Evolutionary conservation across 1,139 yeast genomes (phyloP).

Genomic region (Meyerozyma elateridarum): DNA sequence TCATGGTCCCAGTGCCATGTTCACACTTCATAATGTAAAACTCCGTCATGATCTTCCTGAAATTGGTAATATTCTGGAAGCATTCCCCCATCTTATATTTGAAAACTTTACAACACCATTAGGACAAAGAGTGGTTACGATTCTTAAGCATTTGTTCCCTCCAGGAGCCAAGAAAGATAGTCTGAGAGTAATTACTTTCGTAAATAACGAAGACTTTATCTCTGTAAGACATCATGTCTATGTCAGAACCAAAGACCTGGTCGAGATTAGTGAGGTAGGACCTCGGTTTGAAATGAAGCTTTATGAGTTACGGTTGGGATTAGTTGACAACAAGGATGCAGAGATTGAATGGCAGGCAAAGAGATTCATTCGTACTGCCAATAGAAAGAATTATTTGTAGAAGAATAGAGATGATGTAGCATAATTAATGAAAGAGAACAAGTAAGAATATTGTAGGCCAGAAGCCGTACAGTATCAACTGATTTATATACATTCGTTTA

Average conservation of each 20-base stretch:
- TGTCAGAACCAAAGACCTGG: constrained; percentile 81
- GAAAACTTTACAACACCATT: constrained; percentile 83
- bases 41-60: constrained; percentile 88
- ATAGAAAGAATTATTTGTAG: constrained; percentile 77
- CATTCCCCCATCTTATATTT: constrained; percentile 89
- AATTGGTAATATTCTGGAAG: constrained; percentile 84
- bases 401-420: constrained; percentile 8
- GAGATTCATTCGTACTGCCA: constrained; percentile 91
- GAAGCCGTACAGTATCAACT: no score
- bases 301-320: constrained; percentile 83
- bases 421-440: constrained; percentile 1
- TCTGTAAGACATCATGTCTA: constrained; percentile 94
- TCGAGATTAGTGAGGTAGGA: constrained; percentile 93
- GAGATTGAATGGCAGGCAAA: constrained; percentile 95
- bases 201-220: constrained; percentile 85
- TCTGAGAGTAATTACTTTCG: constrained; percentile 85
- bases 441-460: constrained; percentile 1
- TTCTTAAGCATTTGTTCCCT: constrained; percentile 86
- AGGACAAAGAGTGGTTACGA: constrained; percentile 77
- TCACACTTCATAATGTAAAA: constrained; percentile 91
- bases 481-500: no score
- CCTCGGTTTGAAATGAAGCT: constrained; percentile 98
- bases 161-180: constrained; percentile 94
- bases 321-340: constrained; percentile 94
- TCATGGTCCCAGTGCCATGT: constrained; percentile 95